Percentiles rank a stretch among this genome's conserved stretches.
These are phyloP conservation scores for Copromyces sp. DNA, from an alignment of 495 filamentous ascomycete genomes.

Conservation along the genomic window DNA sequence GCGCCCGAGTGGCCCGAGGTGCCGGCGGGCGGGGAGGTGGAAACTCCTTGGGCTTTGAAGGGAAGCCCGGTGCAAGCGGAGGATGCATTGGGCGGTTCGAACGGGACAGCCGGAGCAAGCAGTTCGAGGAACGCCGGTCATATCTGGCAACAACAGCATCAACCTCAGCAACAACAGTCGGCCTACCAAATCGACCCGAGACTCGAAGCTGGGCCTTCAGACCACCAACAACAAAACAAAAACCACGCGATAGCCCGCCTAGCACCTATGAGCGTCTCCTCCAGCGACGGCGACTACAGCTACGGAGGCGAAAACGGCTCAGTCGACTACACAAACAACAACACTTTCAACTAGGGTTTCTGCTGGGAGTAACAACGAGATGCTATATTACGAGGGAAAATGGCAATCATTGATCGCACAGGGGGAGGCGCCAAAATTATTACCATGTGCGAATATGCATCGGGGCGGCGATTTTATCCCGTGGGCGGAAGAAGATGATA, in stretches of 20 bases:
- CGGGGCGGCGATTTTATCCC: neutral
- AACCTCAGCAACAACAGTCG: neutral
- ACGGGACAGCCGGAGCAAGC: neutral
- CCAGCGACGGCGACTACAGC: neutral
- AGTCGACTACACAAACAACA: neutral
- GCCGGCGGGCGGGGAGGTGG: neutral
- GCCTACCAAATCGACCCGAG: neutral
- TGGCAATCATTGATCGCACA: too few species aligned
- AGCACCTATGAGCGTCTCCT: neutral
- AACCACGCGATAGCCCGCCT: neutral
- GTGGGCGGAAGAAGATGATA: neutral
- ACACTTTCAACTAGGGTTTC: neutral
- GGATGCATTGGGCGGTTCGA: neutral
- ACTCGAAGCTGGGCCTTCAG: neutral
- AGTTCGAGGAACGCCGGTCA: neutral
- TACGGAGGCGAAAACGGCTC: neutral
- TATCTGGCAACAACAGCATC: neutral
- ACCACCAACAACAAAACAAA: neutral
- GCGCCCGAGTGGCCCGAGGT: conserved; percentile 2
- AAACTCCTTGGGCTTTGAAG: neutral
- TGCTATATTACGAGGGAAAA: neutral
- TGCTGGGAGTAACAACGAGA: neutral
- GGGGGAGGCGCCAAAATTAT: too few species aligned
- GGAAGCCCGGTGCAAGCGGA: neutral
- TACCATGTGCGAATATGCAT: too few species aligned